A percentile compares a stretch with the other conserved stretches of the same genome.
These are phyloP conservation scores for Silene conica DNA, from an alignment of 148 eudicot species.

Conservation along the genomic window DNA sequence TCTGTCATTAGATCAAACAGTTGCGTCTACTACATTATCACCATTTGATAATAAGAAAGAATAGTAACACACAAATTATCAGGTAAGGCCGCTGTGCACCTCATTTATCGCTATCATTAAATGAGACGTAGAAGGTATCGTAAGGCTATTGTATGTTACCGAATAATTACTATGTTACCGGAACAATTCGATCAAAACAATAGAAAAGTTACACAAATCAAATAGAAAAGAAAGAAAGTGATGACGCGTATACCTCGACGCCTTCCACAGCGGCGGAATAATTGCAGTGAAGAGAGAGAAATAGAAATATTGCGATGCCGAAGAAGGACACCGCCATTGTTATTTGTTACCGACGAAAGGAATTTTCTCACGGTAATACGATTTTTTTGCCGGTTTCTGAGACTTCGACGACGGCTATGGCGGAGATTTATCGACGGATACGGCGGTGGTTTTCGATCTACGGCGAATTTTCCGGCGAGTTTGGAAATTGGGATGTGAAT, in stretches of 20 bases:
- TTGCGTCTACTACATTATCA: not conserved
- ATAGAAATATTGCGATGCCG: conserved; percentile 58
- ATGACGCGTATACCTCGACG: conserved; percentile 23
- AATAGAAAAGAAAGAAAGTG: not conserved
- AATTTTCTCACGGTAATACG: conserved; percentile 47
- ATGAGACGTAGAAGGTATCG: too few relatives aligned
- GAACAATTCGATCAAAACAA: conserved; percentile 1
- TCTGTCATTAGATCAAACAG: not conserved
- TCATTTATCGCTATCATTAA: too few relatives aligned
- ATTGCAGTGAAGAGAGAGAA: conserved; percentile 52
- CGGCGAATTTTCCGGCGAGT: conserved; percentile 26
- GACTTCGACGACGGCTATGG: conserved; percentile 18
- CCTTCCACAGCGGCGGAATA: conserved; percentile 32
- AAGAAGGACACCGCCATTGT: conserved; percentile 69
- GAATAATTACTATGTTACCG: too few relatives aligned
- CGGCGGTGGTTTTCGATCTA: conserved; percentile 28
- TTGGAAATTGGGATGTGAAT: not conserved
- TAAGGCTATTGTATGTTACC: too few relatives aligned
- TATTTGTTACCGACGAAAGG: conserved; percentile 37
- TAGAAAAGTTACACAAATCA: not conserved
- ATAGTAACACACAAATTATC: not conserved
- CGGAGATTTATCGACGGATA: too few relatives aligned
- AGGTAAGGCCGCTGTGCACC: too few relatives aligned
- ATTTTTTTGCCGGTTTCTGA: conserved; percentile 36
- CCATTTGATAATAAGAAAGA: not conserved